These are phyloP conservation scores for Hysterium pulicare DNA, from an alignment of 2,329 filamentous ascomycete genomes.

Conservation along the genomic window DNA sequence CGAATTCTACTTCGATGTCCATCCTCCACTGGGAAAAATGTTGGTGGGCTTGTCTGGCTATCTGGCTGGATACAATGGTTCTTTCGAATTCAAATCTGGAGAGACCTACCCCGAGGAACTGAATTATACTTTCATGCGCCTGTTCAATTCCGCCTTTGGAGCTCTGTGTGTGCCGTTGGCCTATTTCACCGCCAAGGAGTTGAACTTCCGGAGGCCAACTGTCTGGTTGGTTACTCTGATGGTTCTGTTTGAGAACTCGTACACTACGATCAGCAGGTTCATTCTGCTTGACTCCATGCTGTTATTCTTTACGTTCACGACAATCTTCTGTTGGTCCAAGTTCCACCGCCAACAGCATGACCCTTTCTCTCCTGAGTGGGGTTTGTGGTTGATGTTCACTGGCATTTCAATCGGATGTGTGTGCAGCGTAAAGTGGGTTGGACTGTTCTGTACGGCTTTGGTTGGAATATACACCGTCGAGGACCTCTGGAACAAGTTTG, in stretches of 20 bases:
- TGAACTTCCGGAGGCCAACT: conserved; percentile 79
- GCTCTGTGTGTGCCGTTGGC: conserved; percentile 89
- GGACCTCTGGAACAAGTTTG: conserved; percentile 98
- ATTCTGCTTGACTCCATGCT: conserved; percentile 99
- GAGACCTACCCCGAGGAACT: conserved; percentile 91
- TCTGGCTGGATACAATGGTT: conserved; percentile 95
- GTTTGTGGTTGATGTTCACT: conserved; percentile 87
- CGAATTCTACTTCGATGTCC: conserved; percentile 98
- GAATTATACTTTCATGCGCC: conserved; percentile 97
- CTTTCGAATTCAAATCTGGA: conserved; percentile 98
- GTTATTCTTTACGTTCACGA: conserved; percentile 96
- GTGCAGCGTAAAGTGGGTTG: conserved; percentile 97
- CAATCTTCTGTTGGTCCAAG: conserved; percentile 93
- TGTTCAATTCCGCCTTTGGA: conserved; percentile 95
- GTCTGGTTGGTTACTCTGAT: conserved; percentile 96
- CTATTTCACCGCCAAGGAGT: conserved; percentile 89
- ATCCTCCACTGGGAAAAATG: conserved; percentile 97
- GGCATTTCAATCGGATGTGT: conserved; percentile 96
- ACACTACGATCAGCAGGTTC: conserved; percentile 97
- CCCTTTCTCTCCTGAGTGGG: conserved; percentile 90
- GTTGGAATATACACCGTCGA: conserved; percentile 95
- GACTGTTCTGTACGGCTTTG: conserved; percentile 89
- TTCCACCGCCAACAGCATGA: conserved; percentile 86
- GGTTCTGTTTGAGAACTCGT: conserved; percentile 98
- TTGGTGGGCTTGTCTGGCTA: conserved; percentile 94